A percentile compares a stretch with the other conserved stretches of the same genome.
Conservation (phyloP, 1,284 basidiomycete species). For the Butyriboletus appendiculatus region DNA sequence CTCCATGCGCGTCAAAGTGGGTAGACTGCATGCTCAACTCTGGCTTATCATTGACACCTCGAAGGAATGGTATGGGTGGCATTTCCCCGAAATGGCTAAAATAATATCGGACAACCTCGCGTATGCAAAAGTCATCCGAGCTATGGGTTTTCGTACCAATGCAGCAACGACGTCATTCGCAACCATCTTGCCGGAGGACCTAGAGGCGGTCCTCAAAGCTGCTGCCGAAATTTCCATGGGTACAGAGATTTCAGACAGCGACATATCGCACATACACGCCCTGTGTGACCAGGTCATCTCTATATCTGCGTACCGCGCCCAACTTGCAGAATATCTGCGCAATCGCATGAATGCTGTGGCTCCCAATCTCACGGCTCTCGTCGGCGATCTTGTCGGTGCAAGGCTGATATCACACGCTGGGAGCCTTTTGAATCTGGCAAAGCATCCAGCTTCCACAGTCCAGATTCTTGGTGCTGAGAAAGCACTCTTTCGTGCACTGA, state of each 20-base stretch:
- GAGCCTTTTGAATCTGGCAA: constrained; percentile 90
- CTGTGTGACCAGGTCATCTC: constrained; percentile 97
- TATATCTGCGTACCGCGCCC: constrained; percentile 91
- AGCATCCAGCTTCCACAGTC: constrained; percentile 97
- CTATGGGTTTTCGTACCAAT: constrained; percentile 96
- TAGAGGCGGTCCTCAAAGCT: constrained; percentile 89
- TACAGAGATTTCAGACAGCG: constrained; percentile 95
- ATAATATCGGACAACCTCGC: constrained; percentile 97
- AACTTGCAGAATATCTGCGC: constrained; percentile 92
- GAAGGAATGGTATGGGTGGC: constrained; percentile 99
- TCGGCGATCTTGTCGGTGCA: constrained; percentile 96
- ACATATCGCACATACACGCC: constrained; percentile 93
- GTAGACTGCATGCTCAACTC: constrained; percentile 17
- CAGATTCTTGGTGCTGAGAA: constrained; percentile 99
- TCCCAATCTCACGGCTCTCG: constrained; percentile 93
- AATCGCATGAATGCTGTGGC: constrained; percentile 98
- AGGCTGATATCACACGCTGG: constrained; percentile 97
- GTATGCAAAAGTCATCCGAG: constrained; percentile 89
- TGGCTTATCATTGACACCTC: constrained; percentile 7
- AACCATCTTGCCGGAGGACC: constrained; percentile 91
- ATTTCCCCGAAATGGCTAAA: constrained; percentile 99
- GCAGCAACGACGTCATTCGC: constrained; percentile 85
- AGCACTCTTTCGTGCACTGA: constrained; percentile 95
- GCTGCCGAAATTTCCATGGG: constrained; percentile 98
- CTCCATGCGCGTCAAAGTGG: constrained; percentile 95